phyloP scores from a whole-genome alignment of 2,329 filamentous ascomycete species.

The Keithomyces neogunnii region DNA sequence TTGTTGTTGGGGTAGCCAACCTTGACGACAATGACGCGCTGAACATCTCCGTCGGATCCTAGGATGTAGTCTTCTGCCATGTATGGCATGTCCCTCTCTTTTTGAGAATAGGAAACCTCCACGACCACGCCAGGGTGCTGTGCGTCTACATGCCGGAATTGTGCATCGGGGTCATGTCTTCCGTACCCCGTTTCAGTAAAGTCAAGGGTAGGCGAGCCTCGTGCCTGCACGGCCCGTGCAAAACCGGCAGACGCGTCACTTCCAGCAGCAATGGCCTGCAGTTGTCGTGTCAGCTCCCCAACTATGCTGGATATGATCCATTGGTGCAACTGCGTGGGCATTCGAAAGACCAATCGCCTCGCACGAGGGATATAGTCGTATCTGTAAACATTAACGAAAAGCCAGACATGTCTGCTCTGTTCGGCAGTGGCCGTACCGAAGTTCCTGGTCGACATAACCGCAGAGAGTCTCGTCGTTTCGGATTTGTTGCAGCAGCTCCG shows the following conservation, averaged over 20 bases:
- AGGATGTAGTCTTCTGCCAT: not conserved
- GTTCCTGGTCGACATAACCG: not conserved
- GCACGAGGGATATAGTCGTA: not conserved
- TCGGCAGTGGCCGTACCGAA: not conserved
- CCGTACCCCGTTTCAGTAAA: not conserved
- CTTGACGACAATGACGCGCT: not conserved
- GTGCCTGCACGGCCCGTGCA: not conserved
- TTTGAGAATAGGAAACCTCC: not conserved
- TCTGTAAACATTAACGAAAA: not conserved
- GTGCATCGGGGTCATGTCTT: not conserved
- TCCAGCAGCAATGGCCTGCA: not conserved
- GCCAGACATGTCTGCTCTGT: not conserved
- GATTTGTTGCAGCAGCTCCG: not conserved
- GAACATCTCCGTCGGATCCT: not conserved
- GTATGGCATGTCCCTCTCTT: not conserved
- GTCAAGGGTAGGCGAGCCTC: not conserved
- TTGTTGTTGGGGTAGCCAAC: not conserved
- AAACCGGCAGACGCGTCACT: not conserved
- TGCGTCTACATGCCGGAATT: not conserved
- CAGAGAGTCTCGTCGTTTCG: not conserved
- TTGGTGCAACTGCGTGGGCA: not conserved
- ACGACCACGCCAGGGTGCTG: not conserved
- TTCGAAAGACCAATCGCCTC: not conserved
- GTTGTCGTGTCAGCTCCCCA: not conserved
- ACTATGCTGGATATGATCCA: not conserved